Evolutionary conservation across 1,284 basidiomycete species (phyloP).

Genomic region (Cystobasidium sp.): DNA sequence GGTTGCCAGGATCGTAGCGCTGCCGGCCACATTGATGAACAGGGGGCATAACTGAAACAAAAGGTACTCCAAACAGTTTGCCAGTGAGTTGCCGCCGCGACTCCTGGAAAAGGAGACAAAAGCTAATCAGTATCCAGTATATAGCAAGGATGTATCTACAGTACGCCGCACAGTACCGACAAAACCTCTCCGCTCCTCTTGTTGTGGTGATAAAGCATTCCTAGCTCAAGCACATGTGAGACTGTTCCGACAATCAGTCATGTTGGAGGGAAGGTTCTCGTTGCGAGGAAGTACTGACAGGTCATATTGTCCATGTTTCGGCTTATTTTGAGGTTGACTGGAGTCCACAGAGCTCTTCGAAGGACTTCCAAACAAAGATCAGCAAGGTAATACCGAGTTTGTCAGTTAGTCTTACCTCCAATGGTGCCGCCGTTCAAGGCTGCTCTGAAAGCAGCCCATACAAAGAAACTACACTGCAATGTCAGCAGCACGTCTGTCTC

Average conservation of each 20-base stretch:
- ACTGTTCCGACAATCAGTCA: not conserved
- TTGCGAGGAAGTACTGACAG: not conserved
- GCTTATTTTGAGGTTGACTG: not conserved
- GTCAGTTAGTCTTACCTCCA: not conserved
- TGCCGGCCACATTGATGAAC: not conserved
- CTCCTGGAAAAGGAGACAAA: not conserved
- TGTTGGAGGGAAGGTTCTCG: not conserved
- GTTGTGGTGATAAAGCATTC: constrained; percentile 79
- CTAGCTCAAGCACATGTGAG: constrained; percentile 77
- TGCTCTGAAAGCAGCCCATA: constrained; percentile 15
- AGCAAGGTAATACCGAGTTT: not conserved
- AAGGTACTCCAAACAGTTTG: too few relatives aligned
- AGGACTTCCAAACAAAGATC: constrained; percentile 1
- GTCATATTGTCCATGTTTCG: constrained; percentile 2
- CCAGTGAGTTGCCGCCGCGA: too few relatives aligned
- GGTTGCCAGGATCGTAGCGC: not conserved
- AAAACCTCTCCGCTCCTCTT: constrained; percentile 70
- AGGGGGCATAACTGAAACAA: not conserved
- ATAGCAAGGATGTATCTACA: not conserved
- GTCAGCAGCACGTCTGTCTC: constrained; percentile 53
- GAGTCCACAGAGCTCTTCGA: constrained; percentile 14
- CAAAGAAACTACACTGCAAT: not conserved
- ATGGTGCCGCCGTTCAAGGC: constrained; percentile 4
- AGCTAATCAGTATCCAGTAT: not conserved
- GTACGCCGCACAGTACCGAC: constrained; percentile 52